Conservation (phyloP, 176 grass and related monocot species). For the Zea mays region Zm-B73-REFERENCE-NAM-5.0 NC_050102.1:171148501-171149000, state of each 20-base stretch:
- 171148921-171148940: background rate
- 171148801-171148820: constrained; percentile 11
- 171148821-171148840: constrained; percentile 6
- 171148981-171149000: background rate
- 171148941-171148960: background rate
- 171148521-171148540: background rate
- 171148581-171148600: constrained; percentile 9
- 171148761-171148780: background rate
- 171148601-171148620: constrained; percentile 11
- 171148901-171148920: background rate
- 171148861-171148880: background rate
- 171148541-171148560: constrained; percentile 9
- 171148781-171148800: constrained; percentile 6
- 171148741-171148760: constrained; percentile 5
- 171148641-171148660: background rate
- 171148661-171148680: constrained; percentile 18
- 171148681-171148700: background rate
- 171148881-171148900: background rate
- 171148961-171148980: background rate
- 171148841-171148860: background rate
- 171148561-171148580: constrained; percentile 17
- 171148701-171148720: constrained; percentile 8
- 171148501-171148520: constrained; percentile 24
- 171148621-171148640: background rate
- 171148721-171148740: constrained; percentile 14